Evolutionary conservation across 768 basidiomycete species (phyloP).

Genomic region (Podaxis mareebaensis): DNA sequence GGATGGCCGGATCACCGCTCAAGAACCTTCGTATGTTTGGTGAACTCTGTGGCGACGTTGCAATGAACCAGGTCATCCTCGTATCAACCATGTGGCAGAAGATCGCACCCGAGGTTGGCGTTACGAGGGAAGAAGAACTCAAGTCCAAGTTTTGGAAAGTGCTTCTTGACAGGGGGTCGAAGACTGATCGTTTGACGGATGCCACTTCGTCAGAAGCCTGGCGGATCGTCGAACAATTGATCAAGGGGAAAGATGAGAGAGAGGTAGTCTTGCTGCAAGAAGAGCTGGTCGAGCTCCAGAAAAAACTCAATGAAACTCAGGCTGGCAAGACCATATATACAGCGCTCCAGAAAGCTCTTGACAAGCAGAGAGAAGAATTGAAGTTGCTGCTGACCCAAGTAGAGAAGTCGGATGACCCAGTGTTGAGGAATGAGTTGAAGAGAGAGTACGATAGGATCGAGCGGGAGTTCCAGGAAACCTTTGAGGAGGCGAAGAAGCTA

Average conservation of each 20-base stretch:
- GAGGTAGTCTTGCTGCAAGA: conserved; percentile 30
- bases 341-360: conserved; percentile 26
- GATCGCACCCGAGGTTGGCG: no score
- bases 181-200: conserved; percentile 23
- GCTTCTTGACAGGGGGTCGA: conserved; percentile 29
- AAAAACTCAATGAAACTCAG: conserved; percentile 29
- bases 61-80: no score
- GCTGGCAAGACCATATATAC: conserved; percentile 30
- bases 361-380: conserved; percentile 23
- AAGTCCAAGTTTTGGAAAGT: conserved; percentile 30
- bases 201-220: conserved; percentile 26
- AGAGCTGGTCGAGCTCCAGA: conserved; percentile 31
- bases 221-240: conserved; percentile 26
- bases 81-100: no score
- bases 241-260: conserved; percentile 15
- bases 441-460: conserved; percentile 8
- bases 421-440: conserved; percentile 4
- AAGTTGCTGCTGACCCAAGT: conserved; percentile 1
- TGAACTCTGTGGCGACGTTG: no score
- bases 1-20: no score
- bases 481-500: conserved; percentile 7
- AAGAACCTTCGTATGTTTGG: no score
- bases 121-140: conserved; percentile 20
- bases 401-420: conserved; percentile 11
- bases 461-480: conserved; percentile 11